Base-by-base conservation (phyloP, 768 basidiomycete genomes). In the Pleurotus giganteus region DNA sequence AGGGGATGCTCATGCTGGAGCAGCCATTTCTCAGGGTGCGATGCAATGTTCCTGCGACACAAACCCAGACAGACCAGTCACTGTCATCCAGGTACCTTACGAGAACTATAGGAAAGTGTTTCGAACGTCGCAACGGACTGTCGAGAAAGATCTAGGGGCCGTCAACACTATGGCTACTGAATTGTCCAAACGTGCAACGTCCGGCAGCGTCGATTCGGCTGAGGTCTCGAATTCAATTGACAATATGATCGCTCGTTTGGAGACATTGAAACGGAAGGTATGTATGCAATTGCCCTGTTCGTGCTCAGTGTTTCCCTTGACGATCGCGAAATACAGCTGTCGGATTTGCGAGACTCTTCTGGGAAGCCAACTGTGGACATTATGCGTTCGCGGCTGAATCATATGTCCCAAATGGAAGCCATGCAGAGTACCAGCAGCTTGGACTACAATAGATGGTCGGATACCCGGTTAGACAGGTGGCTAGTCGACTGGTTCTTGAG, bases 401-500 rank as follows among this genome's bases (percentile, higher is more conserved):
- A 91, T 64, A 73, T 93, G n/a, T 78, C 81, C 6, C 65, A 72
- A 9, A 66, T 91, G 2, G 88, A 92, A 64, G 73, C 73, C 24
- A 64, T 88, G 55, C 76, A 80, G 52, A 73, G 67, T 54, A 65
- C 80, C 4, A 79, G 69, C 47, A 75, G 77, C 47, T 74, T 81
- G 3, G 84, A 86, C 47, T 89, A 85, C 69, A 74, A 77, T 19
- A 77, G 84, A 28, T 96, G 91, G 91, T 84, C 88, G 6, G 86
- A 91, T 63, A 84, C 77, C 41, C 76, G 93, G 47, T 73, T 98
- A 11, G 88, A 94, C 65, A 75, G 94, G 58, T 96, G 93, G 87
- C 76, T 98, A 29, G 88, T 96, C 2, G 97, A 99, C 66, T 96
- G 96, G 89, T 82, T 88, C 31, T 74, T 98, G 43, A 78, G 95